Base-by-base conservation (phyloP, 1,139 yeast species). In the Hansenula lynferdii region DNA sequence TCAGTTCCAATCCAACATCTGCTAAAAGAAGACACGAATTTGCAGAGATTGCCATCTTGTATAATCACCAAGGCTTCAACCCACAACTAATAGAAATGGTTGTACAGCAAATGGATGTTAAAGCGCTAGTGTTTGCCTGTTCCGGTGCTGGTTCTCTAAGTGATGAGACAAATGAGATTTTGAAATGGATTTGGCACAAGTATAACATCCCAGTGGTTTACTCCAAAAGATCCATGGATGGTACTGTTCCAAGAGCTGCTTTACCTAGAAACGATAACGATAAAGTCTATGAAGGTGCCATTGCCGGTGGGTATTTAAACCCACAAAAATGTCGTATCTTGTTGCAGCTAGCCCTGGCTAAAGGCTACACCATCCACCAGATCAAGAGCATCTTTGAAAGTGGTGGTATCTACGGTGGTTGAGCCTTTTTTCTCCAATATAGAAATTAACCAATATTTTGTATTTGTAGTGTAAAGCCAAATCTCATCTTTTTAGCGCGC, bases 131-230 rank as follows among this genome's bases (percentile, higher is more conserved):
- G 1, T 61, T 80, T 35, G 87, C 86, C 0, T 77, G 85, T 5
- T 75, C 80, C 73, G 87, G 87, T 27, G 85, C 86, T 1, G 87
- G 87, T 0, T 75, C 84, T 2, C 60, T 80, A 61, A 67, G 78
- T 21, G 74, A 70, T 12, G 58, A 54, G 14, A 75, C 82, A 3
- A 77, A 75, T 48, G 62, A 66, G 33, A 61, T 60, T 15, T 44
- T 72, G 34, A 56, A 62, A 33, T 59, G 61, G 31, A 51, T 69
- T 23, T 61, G 67, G 45, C 45, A 56, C 14, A 51, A 58, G 22
- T 53, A 64, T 34, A 50, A 61, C 15, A 62, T 77, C 28, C 86
- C 87, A 1, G 67, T 80, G 2, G 67, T 80, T 2, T 80, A 77
- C 53, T 77, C 85, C 26, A 79, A 80, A 52, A 67, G 87, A 51